These are phyloP conservation scores for Kodamaea fukazawae DNA, from an alignment of 805 yeast species.

Conservation along the genomic window DNA sequence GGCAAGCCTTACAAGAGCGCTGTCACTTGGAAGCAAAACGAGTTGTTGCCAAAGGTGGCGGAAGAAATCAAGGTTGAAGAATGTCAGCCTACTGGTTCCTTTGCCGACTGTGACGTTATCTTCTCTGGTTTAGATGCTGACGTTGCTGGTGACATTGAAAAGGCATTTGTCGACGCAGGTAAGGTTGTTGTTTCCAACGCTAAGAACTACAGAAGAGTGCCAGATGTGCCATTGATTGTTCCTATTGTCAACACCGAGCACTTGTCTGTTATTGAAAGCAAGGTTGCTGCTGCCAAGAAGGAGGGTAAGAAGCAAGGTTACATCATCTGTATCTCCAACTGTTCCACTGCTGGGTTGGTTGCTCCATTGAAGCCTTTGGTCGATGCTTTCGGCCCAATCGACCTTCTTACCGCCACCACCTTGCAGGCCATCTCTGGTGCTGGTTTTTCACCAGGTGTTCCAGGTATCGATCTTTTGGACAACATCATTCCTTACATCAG, in stretches of 20 bases:
- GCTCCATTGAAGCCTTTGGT: constrained; percentile 95
- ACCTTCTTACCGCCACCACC: constrained; percentile 82
- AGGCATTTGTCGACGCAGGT: constrained; percentile 77
- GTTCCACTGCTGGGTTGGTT: constrained; percentile 97
- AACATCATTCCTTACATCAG: constrained; percentile 91
- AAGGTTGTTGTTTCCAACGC: constrained; percentile 89
- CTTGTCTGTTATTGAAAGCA: constrained; percentile 64
- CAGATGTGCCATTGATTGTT: constrained; percentile 86
- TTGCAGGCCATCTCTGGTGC: constrained; percentile 98
- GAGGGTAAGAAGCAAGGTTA: constrained; percentile 69
- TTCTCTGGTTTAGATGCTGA: constrained; percentile 94
- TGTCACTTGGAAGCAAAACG: constrained; percentile 91
- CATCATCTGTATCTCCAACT: constrained; percentile 93
- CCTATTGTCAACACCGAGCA: constrained; percentile 96
- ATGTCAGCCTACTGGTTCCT: constrained; percentile 68
- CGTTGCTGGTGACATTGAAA: constrained; percentile 89
- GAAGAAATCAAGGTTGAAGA: constrained; percentile 65
- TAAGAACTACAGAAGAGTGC: constrained; percentile 87
- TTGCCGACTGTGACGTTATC: constrained; percentile 88
- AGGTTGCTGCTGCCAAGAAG: constrained; percentile 52
- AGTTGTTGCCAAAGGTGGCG: constrained; percentile 68
- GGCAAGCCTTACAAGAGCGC: constrained; percentile 86
- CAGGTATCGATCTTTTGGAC: constrained; percentile 92
- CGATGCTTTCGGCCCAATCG: constrained; percentile 87
- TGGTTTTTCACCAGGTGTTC: constrained; percentile 96